These are phyloP conservation scores for Lachnellula hyalina DNA, from an alignment of 2,329 filamentous ascomycete genomes.

Conservation along the genomic window DNA sequence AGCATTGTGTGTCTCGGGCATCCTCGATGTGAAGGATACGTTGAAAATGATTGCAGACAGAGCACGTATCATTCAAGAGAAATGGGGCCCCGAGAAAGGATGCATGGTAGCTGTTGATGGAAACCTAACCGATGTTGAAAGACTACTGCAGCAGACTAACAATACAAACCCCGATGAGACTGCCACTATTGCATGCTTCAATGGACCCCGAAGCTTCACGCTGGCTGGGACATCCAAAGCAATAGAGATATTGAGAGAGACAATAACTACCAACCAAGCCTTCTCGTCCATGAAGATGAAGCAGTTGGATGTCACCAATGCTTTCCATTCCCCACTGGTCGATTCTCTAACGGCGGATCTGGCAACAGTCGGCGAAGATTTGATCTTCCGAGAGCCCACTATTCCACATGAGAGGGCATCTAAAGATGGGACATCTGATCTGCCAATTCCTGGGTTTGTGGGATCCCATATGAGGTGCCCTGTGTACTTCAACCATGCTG, in stretches of 20 bases:
- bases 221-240: constrained; percentile 27
- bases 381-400: not conserved
- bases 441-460: not conserved
- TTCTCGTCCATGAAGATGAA: constrained; percentile 12
- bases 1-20: constrained; percentile 32
- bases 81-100: constrained; percentile 34
- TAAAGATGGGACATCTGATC: not conserved
- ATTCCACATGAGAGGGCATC: not conserved
- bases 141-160: constrained; percentile 2
- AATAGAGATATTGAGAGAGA: constrained; percentile 22
- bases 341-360: constrained; percentile 10
- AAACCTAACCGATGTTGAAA: constrained; percentile 3
- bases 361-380: not conserved
- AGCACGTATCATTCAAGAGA: constrained; percentile 30
- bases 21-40: constrained; percentile 29
- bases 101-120: constrained; percentile 32
- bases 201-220: constrained; percentile 29
- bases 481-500: constrained; percentile 28
- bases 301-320: constrained; percentile 25
- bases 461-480: constrained; percentile 26
- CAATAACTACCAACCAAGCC: constrained; percentile 17
- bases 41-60: constrained; percentile 30
- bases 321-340: constrained; percentile 27
- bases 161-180: not conserved
- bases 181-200: constrained; percentile 31